These are phyloP conservation scores for Emericellopsis atlantica DNA, from an alignment of 2,329 filamentous ascomycete species.

Conservation along the genomic window DNA sequence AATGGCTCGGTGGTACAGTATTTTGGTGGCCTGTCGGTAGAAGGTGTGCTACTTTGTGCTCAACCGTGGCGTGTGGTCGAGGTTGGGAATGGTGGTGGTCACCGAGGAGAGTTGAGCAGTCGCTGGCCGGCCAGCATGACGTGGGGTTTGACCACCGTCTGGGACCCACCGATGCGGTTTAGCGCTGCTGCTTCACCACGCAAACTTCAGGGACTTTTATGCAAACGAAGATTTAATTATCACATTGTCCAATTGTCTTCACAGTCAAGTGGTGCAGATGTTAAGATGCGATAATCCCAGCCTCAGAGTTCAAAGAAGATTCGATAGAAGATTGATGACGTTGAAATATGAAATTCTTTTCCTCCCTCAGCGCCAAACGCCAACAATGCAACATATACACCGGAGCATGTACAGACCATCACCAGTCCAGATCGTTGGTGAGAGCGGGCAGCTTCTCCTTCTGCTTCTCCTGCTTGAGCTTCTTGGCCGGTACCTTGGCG, in stretches of 20 bases:
- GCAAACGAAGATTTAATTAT: no score
- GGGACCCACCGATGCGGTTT: neutral
- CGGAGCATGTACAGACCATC: slow-evolving; percentile 3
- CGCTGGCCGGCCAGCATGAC: no score
- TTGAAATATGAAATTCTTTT: no score
- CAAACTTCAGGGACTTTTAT: no score
- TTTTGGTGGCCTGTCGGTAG: neutral
- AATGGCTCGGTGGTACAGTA: neutral
- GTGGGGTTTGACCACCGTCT: neutral
- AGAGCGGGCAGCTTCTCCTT: slow-evolving; percentile 36
- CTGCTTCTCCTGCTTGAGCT: slow-evolving; percentile 41
- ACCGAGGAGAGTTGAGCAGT: neutral
- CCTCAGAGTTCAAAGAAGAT: no score
- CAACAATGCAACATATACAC: no score
- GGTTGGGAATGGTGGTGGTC: neutral
- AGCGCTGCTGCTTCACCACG: neutral
- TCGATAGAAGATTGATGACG: no score
- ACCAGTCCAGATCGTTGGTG: slow-evolving; percentile 30
- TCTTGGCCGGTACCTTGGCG: slow-evolving; percentile 32
- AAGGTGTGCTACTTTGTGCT: neutral
- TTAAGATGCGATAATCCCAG: no score
- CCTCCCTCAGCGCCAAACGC: no score
- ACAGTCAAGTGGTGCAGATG: no score
- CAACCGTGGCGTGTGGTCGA: neutral
- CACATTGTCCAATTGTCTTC: no score